These are phyloP conservation scores for Thuidium tamariscinum DNA, from an alignment of 225 moss, liverwort and hornwort genomes.

Conservation along the genomic window DNA sequence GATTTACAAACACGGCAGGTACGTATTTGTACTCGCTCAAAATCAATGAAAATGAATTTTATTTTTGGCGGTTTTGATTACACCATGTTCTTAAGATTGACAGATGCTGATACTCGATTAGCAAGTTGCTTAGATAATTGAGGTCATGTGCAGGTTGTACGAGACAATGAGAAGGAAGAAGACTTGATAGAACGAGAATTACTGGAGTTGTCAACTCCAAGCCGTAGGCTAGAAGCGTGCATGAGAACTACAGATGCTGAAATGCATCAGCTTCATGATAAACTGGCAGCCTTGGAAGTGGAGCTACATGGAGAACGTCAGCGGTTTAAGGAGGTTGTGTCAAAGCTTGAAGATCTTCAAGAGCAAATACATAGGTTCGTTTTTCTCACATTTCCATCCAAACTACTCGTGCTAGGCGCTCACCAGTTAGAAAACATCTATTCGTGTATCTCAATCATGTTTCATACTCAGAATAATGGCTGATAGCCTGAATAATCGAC, in stretches of 20 bases:
- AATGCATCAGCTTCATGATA: constrained; percentile 46
- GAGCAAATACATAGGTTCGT: constrained; percentile 50
- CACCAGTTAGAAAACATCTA: background rate
- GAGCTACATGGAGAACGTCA: constrained; percentile 55
- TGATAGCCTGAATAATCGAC: background rate
- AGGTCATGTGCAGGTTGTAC: constrained; percentile 7
- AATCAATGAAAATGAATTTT: background rate
- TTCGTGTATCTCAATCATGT: background rate
- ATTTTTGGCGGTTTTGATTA: background rate
- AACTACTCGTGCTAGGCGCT: background rate
- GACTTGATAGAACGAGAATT: constrained; percentile 37
- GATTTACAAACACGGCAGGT: constrained; percentile 22
- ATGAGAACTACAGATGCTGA: constrained; percentile 36
- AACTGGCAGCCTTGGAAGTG: constrained; percentile 49
- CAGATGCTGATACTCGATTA: background rate
- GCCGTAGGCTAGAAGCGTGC: constrained; percentile 6
- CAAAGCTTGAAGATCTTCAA: constrained; percentile 52
- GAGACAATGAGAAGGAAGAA: constrained; percentile 26
- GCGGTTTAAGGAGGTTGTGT: constrained; percentile 43
- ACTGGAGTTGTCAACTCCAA: constrained; percentile 26
- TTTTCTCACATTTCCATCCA: background rate
- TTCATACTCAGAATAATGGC: background rate
- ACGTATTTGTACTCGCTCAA: background rate
- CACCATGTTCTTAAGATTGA: background rate
- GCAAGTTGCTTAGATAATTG: background rate